Base-by-base conservation (phyloP, 2,329 filamentous ascomycete genomes). In the Diaporthe sp. region DNA sequence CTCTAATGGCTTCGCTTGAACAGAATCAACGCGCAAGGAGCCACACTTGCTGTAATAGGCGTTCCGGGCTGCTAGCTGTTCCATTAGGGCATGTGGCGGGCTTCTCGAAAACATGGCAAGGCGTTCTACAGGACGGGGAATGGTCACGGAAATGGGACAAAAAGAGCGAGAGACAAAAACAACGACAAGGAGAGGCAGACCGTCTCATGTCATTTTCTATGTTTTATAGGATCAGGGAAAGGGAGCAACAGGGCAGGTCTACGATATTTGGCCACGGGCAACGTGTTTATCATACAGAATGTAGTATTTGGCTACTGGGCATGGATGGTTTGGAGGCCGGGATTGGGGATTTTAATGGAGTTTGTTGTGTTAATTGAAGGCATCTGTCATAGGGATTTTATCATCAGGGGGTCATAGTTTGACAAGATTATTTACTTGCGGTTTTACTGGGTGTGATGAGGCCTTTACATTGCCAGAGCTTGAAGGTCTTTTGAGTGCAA, bases 31-130 rank as follows among this genome's bases (percentile, higher is more conserved):
- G 34, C 49, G 20, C 15, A 53, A 55, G 34, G 49, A 31, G 49
- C 28, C 65, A 42, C n/a, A 31, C 25, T 31, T 55, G 49, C 65
- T 70, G 42, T 20, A 22, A 55, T 28, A 55, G 65, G 49, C 65
- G 65, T 70, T 70, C 34, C 20, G 7, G 65, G 49, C 47, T 55
- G 15, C 49, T 42, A 49, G 49, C 49, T 70, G 22, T 55, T 42
- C 49, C 49, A 53, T n/a, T 28, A 55, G 49, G 65, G 65, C n/a
- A 55, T 28, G 34, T 70, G 65, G 65, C 65, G 51, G 71, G 57
- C 57, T 72, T 72, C 42, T 49, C 31, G 31, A 72, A 72, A 72
- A 55, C 34, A 70, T 55, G 65, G 65, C 65, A 49, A 70, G 65
- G 65, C 65, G 65, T 70, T 70, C 65, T 72, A 39, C 42, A 39